Evolutionary conservation across 2,329 filamentous ascomycete genomes (phyloP).

Genomic region (Alternaria alternata): DNA sequence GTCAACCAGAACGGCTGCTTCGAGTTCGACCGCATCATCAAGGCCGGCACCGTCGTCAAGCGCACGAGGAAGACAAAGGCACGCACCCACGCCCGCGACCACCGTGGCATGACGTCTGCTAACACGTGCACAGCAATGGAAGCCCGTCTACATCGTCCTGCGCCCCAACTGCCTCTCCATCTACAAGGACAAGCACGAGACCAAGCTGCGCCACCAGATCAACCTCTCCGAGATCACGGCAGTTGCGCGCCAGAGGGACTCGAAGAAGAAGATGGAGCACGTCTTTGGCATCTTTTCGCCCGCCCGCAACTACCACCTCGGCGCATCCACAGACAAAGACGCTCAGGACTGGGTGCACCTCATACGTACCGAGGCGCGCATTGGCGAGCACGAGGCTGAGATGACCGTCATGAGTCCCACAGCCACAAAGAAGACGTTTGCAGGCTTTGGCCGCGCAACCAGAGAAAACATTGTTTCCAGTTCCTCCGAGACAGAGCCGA

Average conservation of each 20-base stretch:
- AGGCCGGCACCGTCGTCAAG: conserved; percentile 85
- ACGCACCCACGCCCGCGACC: background rate
- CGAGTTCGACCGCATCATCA: conserved; percentile 92
- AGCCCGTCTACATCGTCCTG: conserved; percentile 85
- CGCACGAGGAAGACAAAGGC: conserved; percentile 84
- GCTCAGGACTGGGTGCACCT: conserved; percentile 86
- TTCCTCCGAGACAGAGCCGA: conserved; percentile 56
- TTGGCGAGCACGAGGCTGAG: conserved; percentile 88
- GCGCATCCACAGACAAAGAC: conserved; percentile 76
- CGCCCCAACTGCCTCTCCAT: conserved; percentile 89
- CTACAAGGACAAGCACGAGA: conserved; percentile 91
- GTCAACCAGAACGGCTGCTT: conserved; percentile 96
- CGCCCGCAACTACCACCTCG: conserved; percentile 88
- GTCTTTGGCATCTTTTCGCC: conserved; percentile 94
- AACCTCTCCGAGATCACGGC: conserved; percentile 89
- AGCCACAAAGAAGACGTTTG: conserved; percentile 59
- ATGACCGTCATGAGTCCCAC: conserved; percentile 76
- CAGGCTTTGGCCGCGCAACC: conserved; percentile 49
- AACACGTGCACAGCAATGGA: conserved; percentile 74
- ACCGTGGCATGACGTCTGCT: conserved; percentile 9
- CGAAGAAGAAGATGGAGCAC: conserved; percentile 84
- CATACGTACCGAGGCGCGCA: conserved; percentile 80
- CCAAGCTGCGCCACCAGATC: conserved; percentile 87
- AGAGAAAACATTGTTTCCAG: conserved; percentile 51
- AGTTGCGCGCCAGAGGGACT: conserved; percentile 85